Conservation (phyloP, 306 rosid genomes). For the Fragaria iinumae region DNA sequence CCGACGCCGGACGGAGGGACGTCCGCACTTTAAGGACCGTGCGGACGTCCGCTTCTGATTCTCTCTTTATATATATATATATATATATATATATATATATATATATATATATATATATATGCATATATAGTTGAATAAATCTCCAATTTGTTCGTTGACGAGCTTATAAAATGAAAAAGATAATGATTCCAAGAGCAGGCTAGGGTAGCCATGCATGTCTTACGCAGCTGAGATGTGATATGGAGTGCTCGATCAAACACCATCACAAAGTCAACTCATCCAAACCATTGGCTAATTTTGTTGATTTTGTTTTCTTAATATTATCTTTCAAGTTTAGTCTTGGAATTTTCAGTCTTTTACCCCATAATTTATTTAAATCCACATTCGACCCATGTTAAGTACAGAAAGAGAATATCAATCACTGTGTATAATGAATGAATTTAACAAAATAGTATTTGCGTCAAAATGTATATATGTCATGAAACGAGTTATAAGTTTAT, state of each 20-base stretch:
- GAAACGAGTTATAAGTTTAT: too few relatives aligned
- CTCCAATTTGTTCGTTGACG: not conserved
- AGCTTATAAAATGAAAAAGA: not conserved
- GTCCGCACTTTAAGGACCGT: too few relatives aligned
- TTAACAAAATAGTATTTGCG: not conserved
- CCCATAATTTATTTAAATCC: not conserved
- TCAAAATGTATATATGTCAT: too few relatives aligned
- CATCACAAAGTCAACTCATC: conserved; percentile 5
- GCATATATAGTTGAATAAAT: not conserved
- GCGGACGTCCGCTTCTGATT: too few relatives aligned
- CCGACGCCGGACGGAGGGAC: too few relatives aligned
- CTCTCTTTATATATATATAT: too few relatives aligned
- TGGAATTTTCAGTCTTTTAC: not conserved
- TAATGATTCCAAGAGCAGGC: not conserved
- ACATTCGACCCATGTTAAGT: not conserved
- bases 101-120: not conserved
- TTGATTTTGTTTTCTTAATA: not conserved
- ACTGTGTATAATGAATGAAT: too few relatives aligned
- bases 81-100: too few relatives aligned
- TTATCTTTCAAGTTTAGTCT: not conserved
- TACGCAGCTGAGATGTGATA: conserved; percentile 9
- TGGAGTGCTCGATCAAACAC: not conserved
- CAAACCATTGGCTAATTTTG: not conserved
- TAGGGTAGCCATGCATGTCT: conserved; percentile 20
- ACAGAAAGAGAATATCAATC: not conserved